Conservation (phyloP, 2,329 filamentous ascomycete species). For the Westerdykella ornata region DNA sequence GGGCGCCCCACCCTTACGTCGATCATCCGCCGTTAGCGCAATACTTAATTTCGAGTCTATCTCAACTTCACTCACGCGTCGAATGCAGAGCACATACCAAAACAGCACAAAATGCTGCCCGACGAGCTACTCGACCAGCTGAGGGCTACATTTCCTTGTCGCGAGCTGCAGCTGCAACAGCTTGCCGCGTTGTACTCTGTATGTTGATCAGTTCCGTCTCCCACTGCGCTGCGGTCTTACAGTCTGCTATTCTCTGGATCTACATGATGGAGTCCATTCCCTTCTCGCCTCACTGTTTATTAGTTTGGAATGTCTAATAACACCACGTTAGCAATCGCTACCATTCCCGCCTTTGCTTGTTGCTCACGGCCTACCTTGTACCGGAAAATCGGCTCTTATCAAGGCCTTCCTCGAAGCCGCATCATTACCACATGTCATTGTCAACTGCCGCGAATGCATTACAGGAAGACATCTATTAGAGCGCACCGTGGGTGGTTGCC, state of each 20-base stretch:
- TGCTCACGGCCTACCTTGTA: conserved; percentile 76
- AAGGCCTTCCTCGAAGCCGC: conserved; percentile 53
- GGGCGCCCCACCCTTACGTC: too few relatives aligned
- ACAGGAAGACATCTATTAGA: conserved; percentile 73
- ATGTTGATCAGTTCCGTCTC: conserved; percentile 7
- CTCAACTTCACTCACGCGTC: neutral
- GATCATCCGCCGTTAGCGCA: conserved; percentile 1
- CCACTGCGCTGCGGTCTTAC: too few relatives aligned
- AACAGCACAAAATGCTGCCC: conserved; percentile 30
- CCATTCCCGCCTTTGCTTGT: conserved; percentile 69
- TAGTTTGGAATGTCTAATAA: conserved; percentile 12
- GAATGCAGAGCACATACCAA: neutral
- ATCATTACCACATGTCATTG: conserved; percentile 51
- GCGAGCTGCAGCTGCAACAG: conserved; percentile 44
- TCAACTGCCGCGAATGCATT: conserved; percentile 69
- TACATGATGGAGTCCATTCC: neutral
- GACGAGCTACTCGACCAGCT: conserved; percentile 34
- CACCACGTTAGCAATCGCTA: conserved; percentile 49
- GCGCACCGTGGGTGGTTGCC: conserved; percentile 53
- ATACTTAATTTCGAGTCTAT: conserved; percentile 1
- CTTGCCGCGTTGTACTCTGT: conserved; percentile 44
- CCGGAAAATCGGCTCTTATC: conserved; percentile 73
- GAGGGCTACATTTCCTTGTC: conserved; percentile 36
- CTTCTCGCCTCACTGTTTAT: neutral
- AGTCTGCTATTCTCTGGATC: too few relatives aligned